Evolutionary conservation across 192 early-diverging fungal genomes (phyloP), one percentile per base, ranked within the genome.

Genomic region (Umbelopsis vinacea): DNA sequence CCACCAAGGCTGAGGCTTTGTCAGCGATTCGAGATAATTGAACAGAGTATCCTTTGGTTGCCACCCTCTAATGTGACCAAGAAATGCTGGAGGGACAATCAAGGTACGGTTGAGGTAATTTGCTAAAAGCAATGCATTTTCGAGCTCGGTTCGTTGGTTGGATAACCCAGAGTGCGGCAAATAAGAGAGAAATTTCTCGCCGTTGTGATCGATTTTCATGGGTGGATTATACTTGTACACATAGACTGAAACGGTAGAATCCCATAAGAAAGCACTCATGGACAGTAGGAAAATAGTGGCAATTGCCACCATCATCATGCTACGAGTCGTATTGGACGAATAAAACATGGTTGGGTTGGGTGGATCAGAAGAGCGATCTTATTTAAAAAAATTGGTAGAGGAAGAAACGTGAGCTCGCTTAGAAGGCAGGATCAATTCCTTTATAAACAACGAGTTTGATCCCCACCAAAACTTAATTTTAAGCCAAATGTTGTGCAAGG

Each of bases 61-160:
- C 84, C 84, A 88, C 15, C 82, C 82, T 0, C 80, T 74, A 10
- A 82, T 76, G 17, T 74, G 75, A 0, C 87, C 87, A 14, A 88
- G 67, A 50, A 84, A 83, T 14, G 80, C 84, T n/a, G 87, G 87
- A 0, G 85, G 86, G 0, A 87, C 45, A 35, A 88, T 50, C n/a
- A 88, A 69, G 8, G 87, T 88, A 9, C 85, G 85, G 70, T 87
- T 85, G 54, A 88, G 74, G 46, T 84, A 76, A 14, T 74, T 83
- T 37, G 87, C 84, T 9, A 88, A 70, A 8, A 88, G 52, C 26
- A 88, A 73, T 0, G 84, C 85, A 43, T 88, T 88, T n/a, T 81
- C 87, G 48, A 88, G 79, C 21, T 78, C 83, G 35, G 83, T 86
- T 2, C 85, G 82, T 52, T 88, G 87, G 53, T 88, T 88, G 45